Base-by-base conservation (phyloP, 208 protist genomes). In the Balamuthia mandrillaris region DNA sequence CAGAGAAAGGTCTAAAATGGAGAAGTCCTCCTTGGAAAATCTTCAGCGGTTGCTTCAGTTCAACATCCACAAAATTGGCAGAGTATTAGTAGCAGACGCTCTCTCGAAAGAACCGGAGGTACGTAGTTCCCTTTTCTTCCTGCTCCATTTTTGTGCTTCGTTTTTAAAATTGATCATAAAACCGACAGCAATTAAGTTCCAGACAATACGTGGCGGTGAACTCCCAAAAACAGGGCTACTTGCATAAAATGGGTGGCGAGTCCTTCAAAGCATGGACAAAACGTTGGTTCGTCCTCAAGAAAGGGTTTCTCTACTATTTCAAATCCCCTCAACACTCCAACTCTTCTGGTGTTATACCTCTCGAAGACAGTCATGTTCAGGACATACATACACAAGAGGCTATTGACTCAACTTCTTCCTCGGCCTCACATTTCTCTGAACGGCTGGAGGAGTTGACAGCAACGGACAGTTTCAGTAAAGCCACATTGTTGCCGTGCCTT, bases 251-350 rank as follows among this genome's bases (percentile, higher is more conserved):
- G 63, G 63, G 63, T 24, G 63, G 49, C 24, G 49, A 51, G 2
- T 72, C 63, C 6, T 35, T 72, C 21, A 72, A 35, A 7, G 44
- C 63, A 6, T 72, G 63, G 63, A 35, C 39, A n/a, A 72, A 35
- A 18, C 63, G 63, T 9, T 72, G 63, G 63, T 72, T 72, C 63
- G 63, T 72, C 37, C 63, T 72, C 63, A 72, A 72, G 63, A 72
- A 72, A 35, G 39, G 63, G 1, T 72, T 72, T 42, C 63, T 72
- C n/a, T 72, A 72, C 37, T 72, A 72, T 29, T 72, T 72, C 63
- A 72, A 72, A 42, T 51, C 39, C 37, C 63, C 63, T 1, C 63
- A 70, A 39, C 37, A 14, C 24, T 29, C 24, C 9, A 5, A 9
- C 54, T 29, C n/a, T 5, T 29, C 54, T 21, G 12, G 33, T 39